These are phyloP conservation scores for Tephrocybe sp. DNA, from an alignment of 768 basidiomycete genomes.

Conservation along the genomic window DNA sequence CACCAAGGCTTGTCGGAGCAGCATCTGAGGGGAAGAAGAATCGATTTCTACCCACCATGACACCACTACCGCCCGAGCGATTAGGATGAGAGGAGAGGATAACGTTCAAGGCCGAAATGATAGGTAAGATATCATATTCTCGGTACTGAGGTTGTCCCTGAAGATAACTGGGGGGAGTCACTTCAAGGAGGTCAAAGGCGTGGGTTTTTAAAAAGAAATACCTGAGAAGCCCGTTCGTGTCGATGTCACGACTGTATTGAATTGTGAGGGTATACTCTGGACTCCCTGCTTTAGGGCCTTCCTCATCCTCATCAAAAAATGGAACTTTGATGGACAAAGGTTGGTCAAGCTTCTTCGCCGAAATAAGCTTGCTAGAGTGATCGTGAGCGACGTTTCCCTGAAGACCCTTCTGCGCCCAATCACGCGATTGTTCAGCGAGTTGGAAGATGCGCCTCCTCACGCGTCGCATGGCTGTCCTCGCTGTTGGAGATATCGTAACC, in stretches of 20 bases:
- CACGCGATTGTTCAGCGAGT: conserved; percentile 49
- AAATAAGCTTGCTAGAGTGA: conserved; percentile 47
- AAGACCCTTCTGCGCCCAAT: conserved; percentile 51
- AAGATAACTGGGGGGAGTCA: conserved; percentile 46
- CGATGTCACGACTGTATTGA: conserved; percentile 43
- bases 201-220: conserved; percentile 20
- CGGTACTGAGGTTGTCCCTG: conserved; percentile 51
- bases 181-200: conserved; percentile 25
- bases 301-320: conserved; percentile 51
- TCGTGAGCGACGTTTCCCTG: conserved; percentile 54
- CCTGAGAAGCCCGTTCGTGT: conserved; percentile 47
- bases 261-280: conserved; percentile 48
- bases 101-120: conserved; percentile 64
- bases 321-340: conserved; percentile 41
- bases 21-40: conserved; percentile 55
- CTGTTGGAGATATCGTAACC: conserved; percentile 50
- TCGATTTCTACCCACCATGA: conserved; percentile 63
- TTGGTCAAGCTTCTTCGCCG: conserved; percentile 42
- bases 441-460: conserved; percentile 61
- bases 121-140: conserved; percentile 53
- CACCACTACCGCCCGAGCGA: conserved; percentile 50
- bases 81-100: conserved; percentile 56
- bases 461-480: conserved; percentile 45
- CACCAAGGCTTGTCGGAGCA: conserved; percentile 51
- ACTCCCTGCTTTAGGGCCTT: conserved; percentile 37